Evolutionary conservation across 306 rosid species (phyloP), one percentile per base, ranked within the genome.

Genomic region (Malus fusca): DNA sequence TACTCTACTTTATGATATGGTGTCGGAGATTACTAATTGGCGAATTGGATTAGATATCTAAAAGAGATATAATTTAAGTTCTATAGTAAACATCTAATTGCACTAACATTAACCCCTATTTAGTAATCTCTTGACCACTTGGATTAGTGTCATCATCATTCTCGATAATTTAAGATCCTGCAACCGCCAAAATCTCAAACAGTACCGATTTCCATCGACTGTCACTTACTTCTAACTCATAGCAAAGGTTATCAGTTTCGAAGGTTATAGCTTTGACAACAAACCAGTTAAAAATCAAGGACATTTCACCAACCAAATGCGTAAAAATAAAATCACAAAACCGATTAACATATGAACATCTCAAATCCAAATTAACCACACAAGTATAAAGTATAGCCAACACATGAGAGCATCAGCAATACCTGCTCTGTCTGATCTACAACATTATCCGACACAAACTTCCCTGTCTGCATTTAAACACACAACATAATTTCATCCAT

Each of bases 371-470:
- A 11, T 26, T n/a, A 12, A 55, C n/a, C 66, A 71, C 48, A 71
- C n/a, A 58, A 5, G 59, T 53, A 21, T 4, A 6, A 48, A 33
- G 5, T 22, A 31, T 4, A 72, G 35, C 33, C 3, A 33, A 19
- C 9, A 8, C 37, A 70, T 19, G 12, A 28, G 14, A 53, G 37
- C 11, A 71, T 11, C 31, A 52, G 12, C 17, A 72, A 33, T 85
- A 90, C 98, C 97, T 95, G 98, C 87, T 90, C 98, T 8, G 98
- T 90, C 85, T 95, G 97, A 79, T 75, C 96, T 85, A 88, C 97
- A 78, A 95, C 89, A 79, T 81, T 68, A 48, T 90, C 93, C 1
- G 98, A 95, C 68, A 87, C 70, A 60, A 95, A 91, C 71, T 95
- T 92, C 76, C 98, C 98, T 0, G 96, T 88, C 98, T 94, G 83